Evolutionary conservation across 1,284 basidiomycete genomes (phyloP), one percentile per base, ranked within the genome.

Genomic region (Fomitopsis palustris): DNA sequence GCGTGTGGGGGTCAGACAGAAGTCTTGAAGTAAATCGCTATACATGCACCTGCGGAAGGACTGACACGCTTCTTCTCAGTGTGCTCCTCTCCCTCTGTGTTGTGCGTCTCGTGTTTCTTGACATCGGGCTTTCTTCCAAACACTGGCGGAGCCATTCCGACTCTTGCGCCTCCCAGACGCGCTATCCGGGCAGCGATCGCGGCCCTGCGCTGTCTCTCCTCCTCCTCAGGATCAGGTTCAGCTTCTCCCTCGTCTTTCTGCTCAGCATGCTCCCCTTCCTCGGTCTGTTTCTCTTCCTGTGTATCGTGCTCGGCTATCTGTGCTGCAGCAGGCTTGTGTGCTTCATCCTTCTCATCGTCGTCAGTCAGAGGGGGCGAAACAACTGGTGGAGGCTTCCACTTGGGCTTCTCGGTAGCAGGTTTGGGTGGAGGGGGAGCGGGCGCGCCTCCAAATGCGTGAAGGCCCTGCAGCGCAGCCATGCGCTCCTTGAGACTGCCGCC

Each of bases 181-280:
- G 92, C 94, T 93, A 96, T 95, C 58, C 93, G 83, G 31, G 90
- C 93, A 31, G 93, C 94, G 67, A 95, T 88, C 17, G 87, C 88
- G 9, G 89, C 88, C 45, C 90, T 85, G 54, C 90, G 84, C 66
- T 88, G 85, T 55, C 87, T 80, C 70, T 93, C 93, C 63, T 92
- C 89, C 55, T 92, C 90, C 68, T 89, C 87, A 4, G 84, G 81
- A 66, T 86, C 85, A 16, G 74, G 74, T 62, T 84, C 83, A 16
- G 77, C 75, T 59, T 73, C 72, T n/a, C 73, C 72, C 7, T 75
- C 78, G 37, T 73, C 72, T 8, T 75, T 78, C 38, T 74, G 77
- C 62, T 76, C 77, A 33, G 65, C 65, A 55, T 63, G 59, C 19
- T 60, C 62, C 10, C 31, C 55, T n/a, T 65, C 65, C 7, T 69